phyloP scores from a whole-genome alignment of 768 basidiomycete species.

The Leccinum incarnatum region DNA sequence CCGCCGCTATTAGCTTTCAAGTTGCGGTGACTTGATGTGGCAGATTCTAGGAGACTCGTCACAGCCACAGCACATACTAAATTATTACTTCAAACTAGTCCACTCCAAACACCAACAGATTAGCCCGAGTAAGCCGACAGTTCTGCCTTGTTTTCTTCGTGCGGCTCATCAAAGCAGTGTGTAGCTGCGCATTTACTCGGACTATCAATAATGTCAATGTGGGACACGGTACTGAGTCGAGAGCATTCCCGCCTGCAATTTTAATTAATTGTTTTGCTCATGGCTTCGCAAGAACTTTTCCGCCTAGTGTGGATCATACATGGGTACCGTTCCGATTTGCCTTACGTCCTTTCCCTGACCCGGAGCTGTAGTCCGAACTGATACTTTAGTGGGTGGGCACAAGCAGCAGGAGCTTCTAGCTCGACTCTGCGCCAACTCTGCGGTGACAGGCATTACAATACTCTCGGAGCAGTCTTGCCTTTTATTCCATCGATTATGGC shows the following conservation, averaged over 20 bases:
- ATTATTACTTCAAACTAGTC: too few relatives aligned
- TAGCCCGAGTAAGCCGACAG: not conserved
- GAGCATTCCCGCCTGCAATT: not conserved
- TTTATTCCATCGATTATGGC: not conserved
- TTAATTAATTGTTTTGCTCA: too few relatives aligned
- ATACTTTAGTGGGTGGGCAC: not conserved
- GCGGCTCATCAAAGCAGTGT: not conserved
- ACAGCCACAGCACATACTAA: conserved; percentile 6
- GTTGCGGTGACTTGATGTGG: not conserved
- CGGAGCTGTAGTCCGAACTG: not conserved
- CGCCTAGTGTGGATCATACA: not conserved
- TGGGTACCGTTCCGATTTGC: not conserved
- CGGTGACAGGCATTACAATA: not conserved
- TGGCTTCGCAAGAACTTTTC: not conserved
- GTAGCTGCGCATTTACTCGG: not conserved
- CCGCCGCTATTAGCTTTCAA: too few relatives aligned
- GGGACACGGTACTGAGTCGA: not conserved
- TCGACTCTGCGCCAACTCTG: not conserved
- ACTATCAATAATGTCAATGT: not conserved
- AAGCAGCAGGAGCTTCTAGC: not conserved
- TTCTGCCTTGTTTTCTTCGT: too few relatives aligned
- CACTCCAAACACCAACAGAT: too few relatives aligned
- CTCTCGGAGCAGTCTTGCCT: not conserved
- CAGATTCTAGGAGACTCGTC: not conserved
- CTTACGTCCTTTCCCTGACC: not conserved